Percentiles rank a stretch among this genome's conserved stretches.
Conservation (phyloP, 441 rosid species). For the Populus tomentosa region DNA sequence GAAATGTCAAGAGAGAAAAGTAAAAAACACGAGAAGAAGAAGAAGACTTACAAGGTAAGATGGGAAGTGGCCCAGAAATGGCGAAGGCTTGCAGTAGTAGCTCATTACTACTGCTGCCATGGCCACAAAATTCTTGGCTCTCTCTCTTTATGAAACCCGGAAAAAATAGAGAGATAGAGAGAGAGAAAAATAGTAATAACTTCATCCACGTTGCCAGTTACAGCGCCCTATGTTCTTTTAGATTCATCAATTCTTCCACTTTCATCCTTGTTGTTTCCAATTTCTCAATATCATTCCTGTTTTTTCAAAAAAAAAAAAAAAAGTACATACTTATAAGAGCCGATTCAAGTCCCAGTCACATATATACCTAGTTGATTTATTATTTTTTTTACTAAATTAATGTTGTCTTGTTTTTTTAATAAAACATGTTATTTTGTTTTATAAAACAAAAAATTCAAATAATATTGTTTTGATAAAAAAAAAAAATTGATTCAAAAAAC, state of each 20-base stretch:
- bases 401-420: background rate
- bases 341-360: too few relatives aligned
- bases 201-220: background rate
- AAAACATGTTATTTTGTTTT: background rate
- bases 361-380: too few relatives aligned
- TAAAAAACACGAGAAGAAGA: background rate
- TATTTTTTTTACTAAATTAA: too few relatives aligned
- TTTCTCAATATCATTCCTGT: too few relatives aligned
- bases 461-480: background rate
- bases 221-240: background rate
- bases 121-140: conserved; percentile 22
- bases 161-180: background rate
- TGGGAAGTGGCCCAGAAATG: conserved; percentile 45
- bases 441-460: background rate
- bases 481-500: too few relatives aligned
- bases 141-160: background rate
- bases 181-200: background rate
- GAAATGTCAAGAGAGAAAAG: background rate
- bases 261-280: too few relatives aligned
- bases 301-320: too few relatives aligned
- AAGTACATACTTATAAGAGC: too few relatives aligned
- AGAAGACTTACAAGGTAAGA: conserved; percentile 31
- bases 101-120: conserved; percentile 44
- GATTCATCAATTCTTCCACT: too few relatives aligned
- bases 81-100: conserved; percentile 54